These are phyloP conservation scores for Avena eriantha DNA, from an alignment of 176 grass and related monocot species.

Conservation along the genomic window DNA sequence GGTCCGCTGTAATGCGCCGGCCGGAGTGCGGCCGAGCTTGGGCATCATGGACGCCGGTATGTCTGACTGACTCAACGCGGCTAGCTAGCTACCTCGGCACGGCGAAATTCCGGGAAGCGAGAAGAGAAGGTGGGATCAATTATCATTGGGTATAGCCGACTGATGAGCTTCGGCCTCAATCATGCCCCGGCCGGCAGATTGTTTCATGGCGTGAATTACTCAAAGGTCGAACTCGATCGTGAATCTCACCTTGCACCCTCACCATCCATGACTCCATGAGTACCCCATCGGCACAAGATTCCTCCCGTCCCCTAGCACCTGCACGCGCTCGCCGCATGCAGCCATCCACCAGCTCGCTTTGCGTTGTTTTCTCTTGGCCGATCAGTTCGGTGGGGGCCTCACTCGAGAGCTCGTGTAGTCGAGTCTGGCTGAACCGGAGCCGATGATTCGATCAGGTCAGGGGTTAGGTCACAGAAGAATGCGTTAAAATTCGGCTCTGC, in stretches of 20 bases:
- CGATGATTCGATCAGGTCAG: not conserved
- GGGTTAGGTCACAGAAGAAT: not conserved
- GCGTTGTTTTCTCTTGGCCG: not conserved
- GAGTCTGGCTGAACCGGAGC: not conserved
- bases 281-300: slow-evolving; percentile 21
- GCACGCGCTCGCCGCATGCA: slow-evolving; percentile 1
- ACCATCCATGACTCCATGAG: not conserved
- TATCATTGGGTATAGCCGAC: not conserved
- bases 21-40: not conserved
- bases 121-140: not conserved
- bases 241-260: not conserved
- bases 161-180: not conserved
- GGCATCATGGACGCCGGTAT: not conserved
- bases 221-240: not conserved
- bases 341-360: slow-evolving; percentile 4
- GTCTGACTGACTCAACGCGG: not conserved
- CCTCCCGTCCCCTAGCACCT: slow-evolving; percentile 7
- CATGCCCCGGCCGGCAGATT: slow-evolving; percentile 30
- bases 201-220: slow-evolving; percentile 24
- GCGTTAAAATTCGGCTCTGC: not conserved
- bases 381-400: not conserved
- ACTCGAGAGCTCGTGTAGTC: too few species aligned
- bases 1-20: not conserved
- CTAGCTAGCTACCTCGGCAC: not conserved
- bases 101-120: not conserved